Evolutionary conservation across 1,284 basidiomycete species (phyloP), one percentile per base, ranked within the genome.

Genomic region (Pseudozyma hubeiensis): DNA sequence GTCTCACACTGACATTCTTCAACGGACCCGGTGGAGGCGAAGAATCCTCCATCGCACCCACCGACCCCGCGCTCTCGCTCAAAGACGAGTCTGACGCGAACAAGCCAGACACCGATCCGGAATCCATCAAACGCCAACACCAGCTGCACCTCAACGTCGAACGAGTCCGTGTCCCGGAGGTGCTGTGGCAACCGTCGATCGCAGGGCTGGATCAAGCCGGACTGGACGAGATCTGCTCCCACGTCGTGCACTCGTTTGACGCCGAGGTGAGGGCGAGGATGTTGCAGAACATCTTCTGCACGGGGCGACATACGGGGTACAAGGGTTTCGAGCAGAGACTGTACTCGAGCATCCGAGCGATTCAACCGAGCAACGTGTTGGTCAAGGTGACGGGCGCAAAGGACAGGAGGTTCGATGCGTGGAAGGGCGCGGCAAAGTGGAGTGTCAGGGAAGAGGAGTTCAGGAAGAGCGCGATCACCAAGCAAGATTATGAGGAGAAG

Each of bases 121-220:
- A 87, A 35, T 83, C 85, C 61, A 62, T 87, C 6, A 89, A 90
- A 87, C 91, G 91, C 74, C 81, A 82, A 59, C 85, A 92, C 55
- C 90, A 93, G 65, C 89, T 98, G 49, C 95, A 98, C 79, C 86
- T 99, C 48, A 97, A 92, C 81, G 90, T 93, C n/a, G 97, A 99
- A 86, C 87, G 94, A 39, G 93, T 93, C 87, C 88, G 96, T 17
- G 94, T 93, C 3, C 93, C 93, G 64, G 97, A 99, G 85, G 90
- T 94, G 0, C 93, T 92, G 87, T 98, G 96, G 87, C 91, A 93
- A 57, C 96, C 97, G 0, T 87, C 88, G 13, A 94, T 97, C 88
- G 95, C 94, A 3, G 97, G 97, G 0, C 88, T 97, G 24, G 97
- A 99, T 84, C 93, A 92, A 19, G 96, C 97, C 0, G 97, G 97